Percentiles rank a stretch among this genome's conserved stretches.
Conservation (phyloP, 805 yeast species). For the Jamesozyma lodderae region DNA sequence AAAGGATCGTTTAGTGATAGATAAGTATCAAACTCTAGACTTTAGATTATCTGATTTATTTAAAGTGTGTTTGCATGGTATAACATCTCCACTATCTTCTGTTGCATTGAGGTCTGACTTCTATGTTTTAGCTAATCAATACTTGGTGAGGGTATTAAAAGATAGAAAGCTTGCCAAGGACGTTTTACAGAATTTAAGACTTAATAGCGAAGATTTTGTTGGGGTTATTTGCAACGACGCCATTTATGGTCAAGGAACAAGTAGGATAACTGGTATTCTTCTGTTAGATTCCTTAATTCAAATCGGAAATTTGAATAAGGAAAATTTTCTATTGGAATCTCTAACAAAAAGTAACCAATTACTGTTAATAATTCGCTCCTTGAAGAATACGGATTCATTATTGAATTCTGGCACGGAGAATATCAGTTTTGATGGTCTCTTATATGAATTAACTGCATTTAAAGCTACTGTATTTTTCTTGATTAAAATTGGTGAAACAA, state of each 20-base stretch:
- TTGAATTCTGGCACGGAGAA: slow-evolving; percentile 33
- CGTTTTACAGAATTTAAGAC: slow-evolving; percentile 43
- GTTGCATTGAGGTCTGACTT: slow-evolving; percentile 66
- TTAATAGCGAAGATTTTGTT: slow-evolving; percentile 53
- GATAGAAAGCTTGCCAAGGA: slow-evolving; percentile 38
- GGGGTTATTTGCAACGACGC: slow-evolving; percentile 69
- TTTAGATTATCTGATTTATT: slow-evolving; percentile 61
- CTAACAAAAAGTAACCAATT: slow-evolving; percentile 61
- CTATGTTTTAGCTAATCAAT: slow-evolving; percentile 63
- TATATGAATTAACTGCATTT: slow-evolving; percentile 71
- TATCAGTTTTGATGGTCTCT: slow-evolving; percentile 42
- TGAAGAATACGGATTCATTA: slow-evolving; percentile 62
- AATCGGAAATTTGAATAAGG: slow-evolving; percentile 41
- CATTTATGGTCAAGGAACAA: slow-evolving; percentile 65
- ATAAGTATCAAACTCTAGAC: slow-evolving; percentile 32
- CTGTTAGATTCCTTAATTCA: slow-evolving; percentile 60
- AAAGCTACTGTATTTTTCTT: slow-evolving; percentile 62
- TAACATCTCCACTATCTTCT: slow-evolving; percentile 60
- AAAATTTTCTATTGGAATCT: slow-evolving; percentile 49
- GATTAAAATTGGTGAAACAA: slow-evolving; percentile 64
- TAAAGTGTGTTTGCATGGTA: slow-evolving; percentile 64
- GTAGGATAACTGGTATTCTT: slow-evolving; percentile 67
- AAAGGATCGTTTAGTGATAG: slow-evolving; percentile 32
- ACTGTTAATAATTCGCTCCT: slow-evolving; percentile 52
- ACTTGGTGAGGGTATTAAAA: slow-evolving; percentile 42